Evolutionary conservation across 108 stramenopile species (phyloP), one percentile per base, ranked within the genome.

Genomic region (Cyclotella kingstonii): DNA sequence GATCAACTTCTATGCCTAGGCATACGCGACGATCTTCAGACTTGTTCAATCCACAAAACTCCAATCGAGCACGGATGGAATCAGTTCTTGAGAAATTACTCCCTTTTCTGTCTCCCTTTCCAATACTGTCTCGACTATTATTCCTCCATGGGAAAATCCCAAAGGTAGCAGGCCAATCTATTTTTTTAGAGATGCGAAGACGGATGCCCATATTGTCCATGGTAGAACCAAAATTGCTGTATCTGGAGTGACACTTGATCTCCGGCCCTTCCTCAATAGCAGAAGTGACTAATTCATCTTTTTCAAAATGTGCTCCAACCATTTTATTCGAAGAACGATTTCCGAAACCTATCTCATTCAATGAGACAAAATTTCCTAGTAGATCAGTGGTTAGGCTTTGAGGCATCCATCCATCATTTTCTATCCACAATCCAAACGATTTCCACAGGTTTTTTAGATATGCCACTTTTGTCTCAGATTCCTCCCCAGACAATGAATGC

Each of bases 331-430:
- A 17, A 12, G 9, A 23, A 22, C 23, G 28, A 42, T 18, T 7
- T 10, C 27, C 15, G 5, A 62, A 62, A 26, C 73, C 73, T 31
- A 66, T 47, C 21, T 74, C 64, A 39, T 54, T 74, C 15, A 66
- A 26, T 19, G 64, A 66, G 22, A 66, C 59, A 19, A 74, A 51
- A 55, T 74, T 66, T 28, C 73, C 73, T 42, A 61, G 30, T 34
- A 74, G 42, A 41, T 65, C 48, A 8, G 59, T 55, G 6, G 64
- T 41, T 3, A 74, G 35, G 18, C 43, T 65, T 30, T 45, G 26
- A 23, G 73, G 73, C 59, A 66, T 60, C 73, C 73, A 66, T 61
- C 73, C 73, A 56, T 74, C 73, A 42, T 74, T 46, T 54, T 74
- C 73, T 38, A 74, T 18, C 73, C 73, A 74, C n/a, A 34, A 26